phyloP scores from a whole-genome alignment of 768 basidiomycete species.

The Lactarius indigo region DNA sequence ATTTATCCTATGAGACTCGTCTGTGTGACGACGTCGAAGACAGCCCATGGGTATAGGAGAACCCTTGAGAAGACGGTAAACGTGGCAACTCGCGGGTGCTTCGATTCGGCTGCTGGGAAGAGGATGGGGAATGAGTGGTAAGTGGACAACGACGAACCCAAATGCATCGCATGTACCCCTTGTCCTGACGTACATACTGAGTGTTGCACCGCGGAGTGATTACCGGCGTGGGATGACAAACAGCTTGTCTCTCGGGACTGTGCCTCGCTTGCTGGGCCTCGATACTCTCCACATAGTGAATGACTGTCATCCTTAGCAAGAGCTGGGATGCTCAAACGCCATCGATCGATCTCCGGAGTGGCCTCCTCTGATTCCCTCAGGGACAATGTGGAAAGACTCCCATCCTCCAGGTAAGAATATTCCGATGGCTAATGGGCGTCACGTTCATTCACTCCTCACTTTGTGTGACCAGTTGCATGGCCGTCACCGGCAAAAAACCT shows the following conservation, averaged over 20 bases:
- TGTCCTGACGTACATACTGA: neutral
- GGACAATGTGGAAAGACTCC: too few relatives aligned
- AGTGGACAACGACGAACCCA: neutral
- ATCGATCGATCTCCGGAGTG: too few relatives aligned
- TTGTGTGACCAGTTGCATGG: too few relatives aligned
- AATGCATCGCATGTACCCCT: too few relatives aligned
- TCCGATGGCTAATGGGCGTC: too few relatives aligned
- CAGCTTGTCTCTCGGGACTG: slow-evolving; percentile 8
- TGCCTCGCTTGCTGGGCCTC: slow-evolving; percentile 3
- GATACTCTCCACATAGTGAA: neutral
- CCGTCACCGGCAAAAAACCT: too few relatives aligned
- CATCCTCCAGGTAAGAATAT: too few relatives aligned
- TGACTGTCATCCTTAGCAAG: neutral
- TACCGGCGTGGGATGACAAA: slow-evolving; percentile 3
- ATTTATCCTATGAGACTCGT: neutral
- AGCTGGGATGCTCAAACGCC: too few relatives aligned
- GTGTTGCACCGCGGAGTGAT: neutral
- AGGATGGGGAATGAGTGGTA: neutral
- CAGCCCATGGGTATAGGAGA: neutral
- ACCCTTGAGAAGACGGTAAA: too few relatives aligned
- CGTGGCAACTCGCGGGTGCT: slow-evolving; percentile 11
- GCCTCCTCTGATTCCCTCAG: too few relatives aligned
- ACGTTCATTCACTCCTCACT: too few relatives aligned
- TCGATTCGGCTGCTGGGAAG: neutral
- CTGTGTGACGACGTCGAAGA: neutral